phyloP scores from a whole-genome alignment of 164 flowering plant species.

The Piper longum region DNA sequence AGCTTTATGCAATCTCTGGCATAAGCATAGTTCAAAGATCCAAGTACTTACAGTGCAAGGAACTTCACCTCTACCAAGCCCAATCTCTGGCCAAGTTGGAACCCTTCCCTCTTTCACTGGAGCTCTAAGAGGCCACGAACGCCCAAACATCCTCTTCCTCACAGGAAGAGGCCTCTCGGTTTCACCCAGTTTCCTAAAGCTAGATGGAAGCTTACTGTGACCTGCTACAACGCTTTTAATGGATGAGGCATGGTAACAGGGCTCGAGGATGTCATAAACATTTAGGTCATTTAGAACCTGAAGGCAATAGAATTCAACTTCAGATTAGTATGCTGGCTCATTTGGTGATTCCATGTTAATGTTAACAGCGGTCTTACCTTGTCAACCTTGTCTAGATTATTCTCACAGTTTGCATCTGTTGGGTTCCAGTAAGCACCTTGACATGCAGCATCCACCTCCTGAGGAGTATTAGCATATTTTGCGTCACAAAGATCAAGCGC shows the following conservation, averaged over 20 bases:
- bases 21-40: neutral
- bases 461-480: constrained; percentile 1
- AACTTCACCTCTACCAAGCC: constrained; percentile 19
- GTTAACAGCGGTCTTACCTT: constrained; percentile 18
- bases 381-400: constrained; percentile 38
- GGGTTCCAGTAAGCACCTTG: constrained; percentile 46
- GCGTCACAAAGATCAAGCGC: neutral
- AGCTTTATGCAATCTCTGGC: neutral
- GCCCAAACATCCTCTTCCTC: constrained; percentile 86
- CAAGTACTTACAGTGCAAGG: constrained; percentile 71
- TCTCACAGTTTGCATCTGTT: constrained; percentile 21
- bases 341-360: neutral
- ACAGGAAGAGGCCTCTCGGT: constrained; percentile 74
- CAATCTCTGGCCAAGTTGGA: constrained; percentile 82
- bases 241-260: constrained; percentile 50
- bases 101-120: constrained; percentile 70
- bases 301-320: neutral
- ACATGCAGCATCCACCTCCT: constrained; percentile 40
- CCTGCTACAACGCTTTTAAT: constrained; percentile 9
- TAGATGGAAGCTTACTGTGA: constrained; percentile 39
- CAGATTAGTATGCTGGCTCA: neutral
- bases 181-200: constrained; percentile 64
- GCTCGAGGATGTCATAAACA: constrained; percentile 77
- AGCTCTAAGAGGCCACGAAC: constrained; percentile 87
- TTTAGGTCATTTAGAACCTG: constrained; percentile 52